These are phyloP conservation scores for Apiospora kogelbergensis DNA, from an alignment of 2,329 filamentous ascomycete genomes.

Conservation along the genomic window DNA sequence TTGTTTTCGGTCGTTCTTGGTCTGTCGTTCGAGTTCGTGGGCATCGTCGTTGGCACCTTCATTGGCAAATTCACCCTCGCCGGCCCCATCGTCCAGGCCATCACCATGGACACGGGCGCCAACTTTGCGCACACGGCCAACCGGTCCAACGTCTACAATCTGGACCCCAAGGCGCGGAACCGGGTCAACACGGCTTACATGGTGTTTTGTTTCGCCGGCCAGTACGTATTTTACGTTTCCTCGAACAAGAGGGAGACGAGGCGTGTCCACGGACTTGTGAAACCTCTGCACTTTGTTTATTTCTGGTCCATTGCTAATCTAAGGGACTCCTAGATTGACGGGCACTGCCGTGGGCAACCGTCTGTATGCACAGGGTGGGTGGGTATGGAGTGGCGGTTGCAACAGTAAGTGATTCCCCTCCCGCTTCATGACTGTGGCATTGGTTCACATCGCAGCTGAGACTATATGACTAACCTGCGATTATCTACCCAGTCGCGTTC, in stretches of 20 bases:
- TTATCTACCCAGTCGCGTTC: slow-evolving; percentile 31
- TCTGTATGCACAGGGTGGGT: slow-evolving; percentile 51
- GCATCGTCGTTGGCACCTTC: slow-evolving; percentile 68
- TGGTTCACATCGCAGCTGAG: background rate
- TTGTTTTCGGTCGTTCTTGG: slow-evolving; percentile 67
- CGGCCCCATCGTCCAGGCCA: slow-evolving; percentile 71
- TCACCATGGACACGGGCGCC: slow-evolving; percentile 68
- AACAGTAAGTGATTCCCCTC: slow-evolving; percentile 31
- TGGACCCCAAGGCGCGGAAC: slow-evolving; percentile 71
- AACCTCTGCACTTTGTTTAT: no score
- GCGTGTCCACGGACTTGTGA: no score
- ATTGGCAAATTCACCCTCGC: slow-evolving; percentile 65
- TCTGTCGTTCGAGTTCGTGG: slow-evolving; percentile 56
- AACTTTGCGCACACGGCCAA: slow-evolving; percentile 77
- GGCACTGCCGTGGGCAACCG: slow-evolving; percentile 62
- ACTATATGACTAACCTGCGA: background rate
- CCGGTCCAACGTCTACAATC: slow-evolving; percentile 65
- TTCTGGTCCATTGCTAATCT: background rate
- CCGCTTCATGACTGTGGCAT: no score
- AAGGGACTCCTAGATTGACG: slow-evolving; percentile 42
- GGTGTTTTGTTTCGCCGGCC: slow-evolving; percentile 72
- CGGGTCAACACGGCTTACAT: slow-evolving; percentile 82
- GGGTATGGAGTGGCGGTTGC: slow-evolving; percentile 46
- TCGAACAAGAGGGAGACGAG: background rate
- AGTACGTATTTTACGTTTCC: slow-evolving; percentile 35